These are phyloP conservation scores for Tetracladium maxilliforme DNA, from an alignment of 2,329 filamentous ascomycete genomes.

Conservation along the genomic window DNA sequence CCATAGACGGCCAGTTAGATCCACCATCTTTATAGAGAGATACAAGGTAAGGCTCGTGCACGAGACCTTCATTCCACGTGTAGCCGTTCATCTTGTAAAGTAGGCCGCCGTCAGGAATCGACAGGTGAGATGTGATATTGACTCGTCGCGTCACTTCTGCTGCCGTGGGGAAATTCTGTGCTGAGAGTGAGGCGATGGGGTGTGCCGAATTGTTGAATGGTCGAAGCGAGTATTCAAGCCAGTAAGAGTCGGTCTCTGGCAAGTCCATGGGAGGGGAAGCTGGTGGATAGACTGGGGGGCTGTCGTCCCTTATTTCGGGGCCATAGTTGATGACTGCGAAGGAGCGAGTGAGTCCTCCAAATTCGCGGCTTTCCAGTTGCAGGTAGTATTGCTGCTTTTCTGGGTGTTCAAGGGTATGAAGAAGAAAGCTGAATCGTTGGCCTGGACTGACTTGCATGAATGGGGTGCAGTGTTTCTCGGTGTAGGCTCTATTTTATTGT, in stretches of 20 bases:
- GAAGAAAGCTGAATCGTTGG: conserved; percentile 32
- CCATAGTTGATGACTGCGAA: conserved; percentile 25
- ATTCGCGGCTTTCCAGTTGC: conserved; percentile 26
- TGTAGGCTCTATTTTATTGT: conserved; percentile 17
- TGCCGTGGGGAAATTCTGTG: conserved; percentile 12
- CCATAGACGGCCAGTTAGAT: conserved; percentile 22
- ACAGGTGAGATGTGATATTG: conserved; percentile 15
- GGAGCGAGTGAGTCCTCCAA: conserved; percentile 19
- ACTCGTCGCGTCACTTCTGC: conserved; percentile 19
- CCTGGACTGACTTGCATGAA: conserved; percentile 31
- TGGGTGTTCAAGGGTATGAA: conserved; percentile 22
- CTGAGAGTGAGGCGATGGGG: conserved; percentile 10
- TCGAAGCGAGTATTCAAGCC: conserved; percentile 18
- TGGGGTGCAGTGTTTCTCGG: conserved; percentile 18
- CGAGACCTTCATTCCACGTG: conserved; percentile 16
- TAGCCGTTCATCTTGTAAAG: conserved; percentile 15
- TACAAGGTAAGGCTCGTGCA: conserved; percentile 25
- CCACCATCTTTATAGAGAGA: conserved; percentile 23
- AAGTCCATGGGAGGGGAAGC: conserved; percentile 8
- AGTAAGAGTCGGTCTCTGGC: conserved; percentile 10
- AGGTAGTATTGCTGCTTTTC: conserved; percentile 21
- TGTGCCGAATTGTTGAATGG: too few relatives aligned
- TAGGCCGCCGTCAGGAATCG: conserved; percentile 8
- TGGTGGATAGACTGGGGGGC: conserved; percentile 8
- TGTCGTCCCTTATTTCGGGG: conserved; percentile 1